phyloP scores from a whole-genome alignment of 352 stramenopile species.

The Chrysophaeum taylorii region DNA sequence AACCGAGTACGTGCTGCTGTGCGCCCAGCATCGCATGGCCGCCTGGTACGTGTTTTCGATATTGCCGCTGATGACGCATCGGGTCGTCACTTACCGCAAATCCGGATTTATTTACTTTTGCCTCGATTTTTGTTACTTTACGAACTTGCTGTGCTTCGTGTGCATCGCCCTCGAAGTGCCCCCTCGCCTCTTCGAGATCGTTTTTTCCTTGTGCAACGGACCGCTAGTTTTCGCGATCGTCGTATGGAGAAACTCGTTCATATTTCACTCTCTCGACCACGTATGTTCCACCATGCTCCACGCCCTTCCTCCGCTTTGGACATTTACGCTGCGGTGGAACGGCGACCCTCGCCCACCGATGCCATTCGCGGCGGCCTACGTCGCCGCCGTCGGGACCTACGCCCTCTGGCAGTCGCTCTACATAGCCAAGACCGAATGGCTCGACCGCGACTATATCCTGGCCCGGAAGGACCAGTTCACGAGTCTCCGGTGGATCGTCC shows the following conservation, averaged over 20 bases:
- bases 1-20: constrained; percentile 38
- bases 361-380: no score
- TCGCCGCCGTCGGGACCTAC: constrained; percentile 31
- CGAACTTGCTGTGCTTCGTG: constrained; percentile 17
- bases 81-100: constrained; percentile 30
- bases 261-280: constrained; percentile 45
- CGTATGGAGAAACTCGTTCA: constrained; percentile 43
- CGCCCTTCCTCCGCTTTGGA: constrained; percentile 33
- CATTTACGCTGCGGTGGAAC: constrained; percentile 34
- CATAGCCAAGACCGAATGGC: constrained; percentile 42
- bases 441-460: constrained; percentile 31
- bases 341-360: background rate
- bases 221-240: constrained; percentile 36
- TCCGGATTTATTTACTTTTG: constrained; percentile 43
- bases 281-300: constrained; percentile 41
- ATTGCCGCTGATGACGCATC: constrained; percentile 30
- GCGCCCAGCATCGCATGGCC: constrained; percentile 29
- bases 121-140: constrained; percentile 51
- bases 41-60: constrained; percentile 30
- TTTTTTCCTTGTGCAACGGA: constrained; percentile 40
- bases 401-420: constrained; percentile 41
- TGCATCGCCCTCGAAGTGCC: constrained; percentile 22
- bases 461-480: constrained; percentile 34
- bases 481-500: constrained; percentile 36
- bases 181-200: constrained; percentile 25